phyloP scores from a whole-genome alignment of 2,329 filamentous ascomycete species.

The Juglanconis oblonga region DNA sequence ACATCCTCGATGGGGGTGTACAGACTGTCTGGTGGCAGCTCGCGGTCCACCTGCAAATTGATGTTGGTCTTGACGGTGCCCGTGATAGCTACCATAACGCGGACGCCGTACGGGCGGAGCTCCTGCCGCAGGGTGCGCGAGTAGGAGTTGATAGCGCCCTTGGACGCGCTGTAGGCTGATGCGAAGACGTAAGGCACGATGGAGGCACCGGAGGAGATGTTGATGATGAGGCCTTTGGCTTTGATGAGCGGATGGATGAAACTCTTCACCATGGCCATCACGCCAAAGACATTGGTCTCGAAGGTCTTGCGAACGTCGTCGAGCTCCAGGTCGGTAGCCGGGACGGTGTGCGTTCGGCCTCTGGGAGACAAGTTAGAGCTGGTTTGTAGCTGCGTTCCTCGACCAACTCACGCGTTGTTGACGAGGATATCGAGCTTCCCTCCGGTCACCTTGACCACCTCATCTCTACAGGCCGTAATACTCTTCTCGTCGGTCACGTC shows the following conservation, averaged over 20 bases:
- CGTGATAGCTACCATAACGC: conserved; percentile 56
- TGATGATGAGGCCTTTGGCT: conserved; percentile 50
- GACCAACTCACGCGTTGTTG: conserved; percentile 51
- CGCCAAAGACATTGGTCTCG: conserved; percentile 56
- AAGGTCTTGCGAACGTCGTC: conserved; percentile 52
- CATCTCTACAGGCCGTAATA: conserved; percentile 45
- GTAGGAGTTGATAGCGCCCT: conserved; percentile 52
- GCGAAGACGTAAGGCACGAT: conserved; percentile 52
- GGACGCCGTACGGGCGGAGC: conserved; percentile 50
- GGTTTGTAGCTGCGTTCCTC: neutral
- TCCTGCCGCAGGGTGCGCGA: conserved; percentile 53
- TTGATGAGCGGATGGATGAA: conserved; percentile 49
- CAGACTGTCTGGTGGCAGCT: conserved; percentile 42
- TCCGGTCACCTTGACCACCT: conserved; percentile 45
- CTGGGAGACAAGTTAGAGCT: neutral
- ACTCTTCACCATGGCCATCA: conserved; percentile 53
- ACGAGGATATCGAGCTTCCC: conserved; percentile 56
- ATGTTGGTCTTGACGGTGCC: conserved; percentile 53
- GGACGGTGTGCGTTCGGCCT: conserved; percentile 17
- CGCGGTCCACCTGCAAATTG: conserved; percentile 37
- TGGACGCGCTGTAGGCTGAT: conserved; percentile 52
- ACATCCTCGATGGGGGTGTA: conserved; percentile 38
- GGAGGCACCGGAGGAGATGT: conserved; percentile 51
- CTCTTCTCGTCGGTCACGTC: conserved; percentile 53
- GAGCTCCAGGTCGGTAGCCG: conserved; percentile 36